Evolutionary conservation across 441 rosid genomes (phyloP), one percentile per base, ranked within the genome.

Genomic region (Bocquillonia castaneifolia): DNA sequence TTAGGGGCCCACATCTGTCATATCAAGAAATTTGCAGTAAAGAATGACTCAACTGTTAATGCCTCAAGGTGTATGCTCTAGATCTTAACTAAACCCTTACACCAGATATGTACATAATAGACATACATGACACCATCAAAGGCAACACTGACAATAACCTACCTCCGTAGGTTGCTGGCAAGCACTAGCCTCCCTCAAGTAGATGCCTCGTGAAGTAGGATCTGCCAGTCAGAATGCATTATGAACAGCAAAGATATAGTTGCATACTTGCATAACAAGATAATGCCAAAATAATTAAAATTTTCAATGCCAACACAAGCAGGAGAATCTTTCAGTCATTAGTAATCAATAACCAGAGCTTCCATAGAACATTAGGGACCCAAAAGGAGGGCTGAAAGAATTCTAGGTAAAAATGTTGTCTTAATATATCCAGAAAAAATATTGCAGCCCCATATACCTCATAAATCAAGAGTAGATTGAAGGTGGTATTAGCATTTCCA

Each of bases 81-180:
- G 15, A 42, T 42, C 34, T 50, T 14, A 39, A 54, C 52, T 10
- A 12, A 50, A 68, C 17, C 22, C 29, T 68, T 59, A 10, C 29
- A 53, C 13, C 25, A 34, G 17, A 31, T 13, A 37, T 25, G 13
- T n/a, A 59, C 17, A 45, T 28, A 45, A 59, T 37, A 6, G 15
- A 25, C 52, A 63, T 6, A 37, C 12, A 40, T 2, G 15, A 37
- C 2, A 57, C 17, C 29, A 63, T 13, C 37, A 56, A 56, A 10
- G 42, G 13, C 50, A 64, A 29, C 39, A 26, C 48, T 23, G 54
- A 52, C 22, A 55, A 40, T 10, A 6, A 66, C 81, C 71, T 74
- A 88, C 99, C 98, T 95, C 97, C 22, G 93, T 78, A 69, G 90
- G 81, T 68, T 85, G 93, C 73, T 68, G 78, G 82, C 95, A 84